These are phyloP conservation scores for Saccharomycopsis sp. DNA, from an alignment of 805 yeast species.

Conservation along the genomic window DNA sequence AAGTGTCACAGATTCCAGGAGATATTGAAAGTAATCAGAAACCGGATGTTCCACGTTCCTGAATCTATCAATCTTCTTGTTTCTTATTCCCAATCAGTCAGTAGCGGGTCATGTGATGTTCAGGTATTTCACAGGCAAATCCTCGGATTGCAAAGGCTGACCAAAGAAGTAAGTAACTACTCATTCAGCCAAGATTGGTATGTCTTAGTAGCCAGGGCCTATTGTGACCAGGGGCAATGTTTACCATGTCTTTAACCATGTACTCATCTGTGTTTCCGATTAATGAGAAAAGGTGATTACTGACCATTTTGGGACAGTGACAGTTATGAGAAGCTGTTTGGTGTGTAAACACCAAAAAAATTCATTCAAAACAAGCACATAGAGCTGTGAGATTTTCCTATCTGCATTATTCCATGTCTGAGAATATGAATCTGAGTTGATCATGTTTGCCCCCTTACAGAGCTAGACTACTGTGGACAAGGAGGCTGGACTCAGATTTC, in stretches of 20 bases:
- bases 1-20: too few species aligned
- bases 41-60: too few species aligned
- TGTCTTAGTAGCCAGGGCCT: neutral
- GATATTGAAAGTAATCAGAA: too few species aligned
- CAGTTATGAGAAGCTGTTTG: neutral
- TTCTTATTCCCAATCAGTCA: too few species aligned
- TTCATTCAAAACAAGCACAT: too few species aligned
- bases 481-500: neutral
- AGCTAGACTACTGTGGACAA: neutral
- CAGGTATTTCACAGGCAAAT: too few species aligned
- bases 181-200: neutral
- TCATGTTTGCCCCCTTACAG: neutral
- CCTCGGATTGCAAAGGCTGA: too few species aligned
- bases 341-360: too few species aligned
- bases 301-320: neutral
- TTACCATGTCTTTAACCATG: neutral
- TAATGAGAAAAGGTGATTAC: neutral
- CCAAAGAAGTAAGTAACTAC: neutral
- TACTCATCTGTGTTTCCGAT: neutral
- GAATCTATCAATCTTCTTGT: too few species aligned
- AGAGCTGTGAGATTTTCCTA: too few species aligned
- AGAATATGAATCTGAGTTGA: neutral
- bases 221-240: neutral
- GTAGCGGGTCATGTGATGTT: too few species aligned
- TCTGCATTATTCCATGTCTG: too few species aligned